These are phyloP conservation scores for Saccharomycopsis sp. DNA, from an alignment of 805 yeast species.

Conservation along the genomic window DNA sequence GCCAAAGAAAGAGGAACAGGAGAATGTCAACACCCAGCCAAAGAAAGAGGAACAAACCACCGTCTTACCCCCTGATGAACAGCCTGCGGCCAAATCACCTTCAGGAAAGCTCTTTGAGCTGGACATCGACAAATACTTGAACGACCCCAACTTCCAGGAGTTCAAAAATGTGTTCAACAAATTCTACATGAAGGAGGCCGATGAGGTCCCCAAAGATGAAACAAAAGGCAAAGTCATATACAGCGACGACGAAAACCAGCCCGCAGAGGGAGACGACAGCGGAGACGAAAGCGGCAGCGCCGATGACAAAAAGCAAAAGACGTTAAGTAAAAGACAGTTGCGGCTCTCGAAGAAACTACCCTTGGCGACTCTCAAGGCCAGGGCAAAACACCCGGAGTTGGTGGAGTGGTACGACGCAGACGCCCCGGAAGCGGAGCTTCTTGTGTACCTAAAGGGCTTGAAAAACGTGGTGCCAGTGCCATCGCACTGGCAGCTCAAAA, in stretches of 20 bases:
- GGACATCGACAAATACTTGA: constrained; percentile 24
- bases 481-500: constrained; percentile 71
- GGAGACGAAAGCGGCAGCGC: constrained; percentile 23
- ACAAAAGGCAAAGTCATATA: constrained; percentile 16
- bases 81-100: constrained; percentile 32
- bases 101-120: constrained; percentile 24
- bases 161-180: constrained; percentile 31
- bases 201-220: constrained; percentile 21
- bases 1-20: constrained; percentile 16
- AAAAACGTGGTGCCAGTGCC: constrained; percentile 76
- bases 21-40: background rate
- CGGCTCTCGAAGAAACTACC: constrained; percentile 52
- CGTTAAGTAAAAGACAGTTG: constrained; percentile 43
- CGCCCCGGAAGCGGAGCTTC: constrained; percentile 67
- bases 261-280: constrained; percentile 18
- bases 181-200: constrained; percentile 27
- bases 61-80: constrained; percentile 17
- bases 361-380: constrained; percentile 58
- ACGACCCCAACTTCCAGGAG: constrained; percentile 30
- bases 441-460: constrained; percentile 49
- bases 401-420: constrained; percentile 88
- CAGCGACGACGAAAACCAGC: constrained; percentile 21
- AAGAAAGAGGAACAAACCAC: background rate
- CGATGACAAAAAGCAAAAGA: constrained; percentile 21
- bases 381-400: constrained; percentile 55